Evolutionary conservation across 768 basidiomycete species (phyloP).

Genomic region (Hortiboletus campestris): DNA sequence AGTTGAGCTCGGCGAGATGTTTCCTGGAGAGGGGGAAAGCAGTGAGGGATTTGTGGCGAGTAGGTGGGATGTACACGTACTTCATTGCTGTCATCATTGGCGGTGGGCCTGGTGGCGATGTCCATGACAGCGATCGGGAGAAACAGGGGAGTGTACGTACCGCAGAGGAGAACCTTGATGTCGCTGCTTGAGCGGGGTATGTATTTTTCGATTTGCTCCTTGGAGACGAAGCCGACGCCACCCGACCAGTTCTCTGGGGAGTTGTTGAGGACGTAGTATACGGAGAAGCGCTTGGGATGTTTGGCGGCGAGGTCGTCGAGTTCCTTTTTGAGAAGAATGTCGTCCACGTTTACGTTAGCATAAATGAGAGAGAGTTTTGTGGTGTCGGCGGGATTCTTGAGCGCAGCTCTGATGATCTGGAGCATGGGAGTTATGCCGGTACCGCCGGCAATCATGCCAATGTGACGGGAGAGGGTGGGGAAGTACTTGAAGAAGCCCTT

Average conservation of each 20-base stretch:
- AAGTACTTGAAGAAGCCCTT: conserved; percentile 92
- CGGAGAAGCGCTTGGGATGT: conserved; percentile 68
- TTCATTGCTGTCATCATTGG: conserved; percentile 82
- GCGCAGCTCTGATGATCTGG: conserved; percentile 92
- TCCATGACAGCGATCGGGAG: background rate
- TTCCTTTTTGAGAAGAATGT: conserved; percentile 88
- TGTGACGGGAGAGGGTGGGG: conserved; percentile 65
- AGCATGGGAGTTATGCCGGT: conserved; percentile 99
- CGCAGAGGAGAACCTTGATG: conserved; percentile 87
- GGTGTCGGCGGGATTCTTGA: conserved; percentile 83
- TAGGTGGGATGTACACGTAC: conserved; percentile 37
- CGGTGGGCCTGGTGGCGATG: conserved; percentile 50
- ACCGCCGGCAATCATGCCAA: conserved; percentile 98
- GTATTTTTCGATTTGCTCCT: conserved; percentile 83
- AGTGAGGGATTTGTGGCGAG: background rate
- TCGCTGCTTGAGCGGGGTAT: conserved; percentile 65
- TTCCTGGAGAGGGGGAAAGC: conserved; percentile 51
- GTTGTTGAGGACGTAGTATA: conserved; percentile 94
- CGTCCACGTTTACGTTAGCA: conserved; percentile 91
- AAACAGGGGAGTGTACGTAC: conserved; percentile 42
- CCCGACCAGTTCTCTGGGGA: conserved; percentile 84
- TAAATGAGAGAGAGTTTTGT: conserved; percentile 89
- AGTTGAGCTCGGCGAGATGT: conserved; percentile 84
- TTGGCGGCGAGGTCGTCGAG: conserved; percentile 72
- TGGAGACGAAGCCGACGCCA: conserved; percentile 90